Evolutionary conservation across 2,329 filamentous ascomycete genomes (phyloP), one percentile per base, ranked within the genome.

Genomic region (Myotisia sp.): DNA sequence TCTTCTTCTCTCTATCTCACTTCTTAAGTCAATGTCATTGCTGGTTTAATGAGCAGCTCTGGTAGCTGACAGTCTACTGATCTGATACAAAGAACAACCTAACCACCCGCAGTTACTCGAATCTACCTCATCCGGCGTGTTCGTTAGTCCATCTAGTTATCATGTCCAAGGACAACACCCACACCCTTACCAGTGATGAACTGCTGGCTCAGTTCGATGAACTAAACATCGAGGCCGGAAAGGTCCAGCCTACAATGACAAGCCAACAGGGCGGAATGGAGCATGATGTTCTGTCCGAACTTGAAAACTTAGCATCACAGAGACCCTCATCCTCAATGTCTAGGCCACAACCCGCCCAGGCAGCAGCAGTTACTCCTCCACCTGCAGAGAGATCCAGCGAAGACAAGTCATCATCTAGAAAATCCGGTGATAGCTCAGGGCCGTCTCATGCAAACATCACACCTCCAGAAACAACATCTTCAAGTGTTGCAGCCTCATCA

Each of bases 201-300:
- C 59, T 67, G 13, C 53, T 67, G 22, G 63, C 63, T 45, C 60
- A 66, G 44, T 62, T 67, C 38, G 63, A 65, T 37, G 53, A 62
- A 37, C 51, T 65, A n/a, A 56, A 52, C 22, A 52, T 61, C 39
- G 56, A 60, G 10, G 38, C 41, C 10, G 23, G 23, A 33, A 44
- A 38, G 22, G 39, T 42, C 24, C 36, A 46, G n/a, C 27, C 44
- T 14, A 17, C 22, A 12, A 44, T 38, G 8, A 27, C 17, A 28
- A 23, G 22, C 12, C 9, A 23, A 6, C 27, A 41, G 14, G 33
- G 31, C n/a, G 51, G 56, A 39, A 48, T 50, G 10, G 69, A 77
- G 48, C 70, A 82, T 47, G 85, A 93, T 53, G 74, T 87, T 38
- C 70, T 95, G 24, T 85, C 85, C 42, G 86, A 94, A 48, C 72